These are phyloP conservation scores for Fragaria nilgerrensis DNA, from an alignment of 306 rosid genomes.

Conservation along the genomic window DNA sequence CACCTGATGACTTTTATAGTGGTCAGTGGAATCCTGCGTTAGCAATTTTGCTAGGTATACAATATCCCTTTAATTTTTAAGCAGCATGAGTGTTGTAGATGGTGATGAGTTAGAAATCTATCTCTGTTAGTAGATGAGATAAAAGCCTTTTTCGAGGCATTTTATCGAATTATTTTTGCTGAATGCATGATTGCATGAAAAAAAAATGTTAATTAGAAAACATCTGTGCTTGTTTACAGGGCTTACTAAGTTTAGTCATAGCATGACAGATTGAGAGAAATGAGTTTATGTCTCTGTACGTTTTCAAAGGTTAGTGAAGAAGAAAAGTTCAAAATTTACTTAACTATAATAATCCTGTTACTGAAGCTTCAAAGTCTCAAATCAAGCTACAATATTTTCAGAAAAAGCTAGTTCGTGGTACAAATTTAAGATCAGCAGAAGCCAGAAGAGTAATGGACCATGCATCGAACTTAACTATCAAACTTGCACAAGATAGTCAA, in stretches of 20 bases:
- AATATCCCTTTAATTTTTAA: background rate
- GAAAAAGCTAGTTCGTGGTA: background rate
- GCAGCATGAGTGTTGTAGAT: background rate
- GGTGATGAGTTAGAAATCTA: no score
- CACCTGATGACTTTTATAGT: background rate
- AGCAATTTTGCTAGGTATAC: background rate
- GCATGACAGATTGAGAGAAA: no score
- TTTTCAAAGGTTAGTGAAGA: no score
- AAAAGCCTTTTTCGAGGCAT: background rate
- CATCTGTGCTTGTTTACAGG: no score
- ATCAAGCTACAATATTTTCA: background rate
- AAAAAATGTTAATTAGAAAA: no score
- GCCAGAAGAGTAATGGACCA: background rate
- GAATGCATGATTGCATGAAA: no score
- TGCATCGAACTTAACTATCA: background rate
- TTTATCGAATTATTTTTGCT: no score
- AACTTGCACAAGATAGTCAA: background rate
- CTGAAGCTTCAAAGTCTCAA: background rate
- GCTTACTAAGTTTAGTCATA: no score
- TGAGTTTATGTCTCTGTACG: no score
- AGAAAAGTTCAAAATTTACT: no score
- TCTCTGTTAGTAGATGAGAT: background rate
- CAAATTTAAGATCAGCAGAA: background rate
- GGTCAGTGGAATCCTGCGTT: background rate
- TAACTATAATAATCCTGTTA: no score